These are phyloP conservation scores for Bombardia bombarda DNA, from an alignment of 495 filamentous ascomycete genomes.

Conservation along the genomic window DNA sequence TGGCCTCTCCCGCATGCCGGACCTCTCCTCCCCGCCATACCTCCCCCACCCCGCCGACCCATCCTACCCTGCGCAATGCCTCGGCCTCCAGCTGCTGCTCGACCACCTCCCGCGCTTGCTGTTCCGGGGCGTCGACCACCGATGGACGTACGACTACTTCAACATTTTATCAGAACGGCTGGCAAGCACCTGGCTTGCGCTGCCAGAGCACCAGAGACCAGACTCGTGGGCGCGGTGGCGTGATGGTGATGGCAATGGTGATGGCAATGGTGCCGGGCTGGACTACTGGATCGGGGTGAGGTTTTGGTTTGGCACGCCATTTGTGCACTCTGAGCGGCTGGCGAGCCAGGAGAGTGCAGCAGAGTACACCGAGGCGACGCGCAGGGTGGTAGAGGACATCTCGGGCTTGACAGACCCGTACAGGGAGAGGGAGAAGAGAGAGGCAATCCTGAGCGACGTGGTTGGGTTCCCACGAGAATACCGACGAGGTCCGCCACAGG, in stretches of 20 bases:
- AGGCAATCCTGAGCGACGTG: conserved; percentile 5
- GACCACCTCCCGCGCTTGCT: conserved; percentile 15
- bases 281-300: conserved; percentile 14
- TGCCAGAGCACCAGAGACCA: conserved; percentile 8
- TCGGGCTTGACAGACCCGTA: conserved; percentile 8
- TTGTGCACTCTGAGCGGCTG: conserved; percentile 10
- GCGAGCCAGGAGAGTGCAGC: conserved; percentile 4
- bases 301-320: conserved; percentile 10
- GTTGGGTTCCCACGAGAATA: conserved; percentile 8
- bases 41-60: conserved; percentile 10
- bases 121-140: conserved; percentile 12
- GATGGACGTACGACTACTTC: conserved; percentile 17
- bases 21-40: conserved; percentile 5
- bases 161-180: conserved; percentile 8
- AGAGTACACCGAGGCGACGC: conserved; percentile 7
- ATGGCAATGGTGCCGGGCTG: conserved; percentile 3
- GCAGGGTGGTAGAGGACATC: conserved; percentile 4
- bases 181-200: conserved; percentile 1
- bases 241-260: too few relatives aligned
- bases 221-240: conserved; percentile 12
- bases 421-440: not conserved
- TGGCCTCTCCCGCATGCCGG: conserved; percentile 9
- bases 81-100: conserved; percentile 16
- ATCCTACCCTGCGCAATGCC: conserved; percentile 10
- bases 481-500: conserved; percentile 4